Percentiles rank a stretch among this genome's conserved stretches.
phyloP scores from a whole-genome alignment of 257 asterid genomes.

The Forsythia suspensa region DNA sequence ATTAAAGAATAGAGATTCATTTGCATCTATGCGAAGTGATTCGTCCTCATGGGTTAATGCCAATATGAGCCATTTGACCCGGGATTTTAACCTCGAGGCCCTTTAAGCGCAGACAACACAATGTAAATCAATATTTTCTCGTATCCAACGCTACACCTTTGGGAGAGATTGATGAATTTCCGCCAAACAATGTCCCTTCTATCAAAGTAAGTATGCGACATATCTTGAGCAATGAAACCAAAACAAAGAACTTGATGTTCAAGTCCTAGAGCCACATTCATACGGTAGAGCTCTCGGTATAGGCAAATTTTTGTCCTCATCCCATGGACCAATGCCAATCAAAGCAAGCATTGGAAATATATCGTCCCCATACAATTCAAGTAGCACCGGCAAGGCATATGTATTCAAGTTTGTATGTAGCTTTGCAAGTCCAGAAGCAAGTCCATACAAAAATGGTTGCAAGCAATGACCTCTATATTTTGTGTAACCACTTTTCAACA shows the following conservation, averaged over 20 bases:
- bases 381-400: constrained; percentile 81
- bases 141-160: constrained; percentile 41
- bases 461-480: constrained; percentile 73
- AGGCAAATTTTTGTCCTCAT: constrained; percentile 45
- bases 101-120: constrained; percentile 62
- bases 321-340: constrained; percentile 54
- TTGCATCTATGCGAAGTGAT: constrained; percentile 93
- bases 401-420: constrained; percentile 85
- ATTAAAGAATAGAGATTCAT: constrained; percentile 84
- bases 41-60: constrained; percentile 88
- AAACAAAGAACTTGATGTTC: constrained; percentile 74
- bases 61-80: constrained; percentile 69
- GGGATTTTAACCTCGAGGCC: constrained; percentile 69
- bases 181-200: constrained; percentile 94
- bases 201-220: constrained; percentile 80
- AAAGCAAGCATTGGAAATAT: constrained; percentile 81
- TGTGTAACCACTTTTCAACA: constrained; percentile 61
- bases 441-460: constrained; percentile 74
- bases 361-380: constrained; percentile 77
- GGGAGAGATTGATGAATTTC: constrained; percentile 28
- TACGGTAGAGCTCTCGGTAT: constrained; percentile 38
- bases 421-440: constrained; percentile 77
- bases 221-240: constrained; percentile 87
- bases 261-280: constrained; percentile 44
- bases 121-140: constrained; percentile 36